These are phyloP conservation scores for Suillus subalutaceus DNA, from an alignment of 768 basidiomycete species.

Conservation along the genomic window DNA sequence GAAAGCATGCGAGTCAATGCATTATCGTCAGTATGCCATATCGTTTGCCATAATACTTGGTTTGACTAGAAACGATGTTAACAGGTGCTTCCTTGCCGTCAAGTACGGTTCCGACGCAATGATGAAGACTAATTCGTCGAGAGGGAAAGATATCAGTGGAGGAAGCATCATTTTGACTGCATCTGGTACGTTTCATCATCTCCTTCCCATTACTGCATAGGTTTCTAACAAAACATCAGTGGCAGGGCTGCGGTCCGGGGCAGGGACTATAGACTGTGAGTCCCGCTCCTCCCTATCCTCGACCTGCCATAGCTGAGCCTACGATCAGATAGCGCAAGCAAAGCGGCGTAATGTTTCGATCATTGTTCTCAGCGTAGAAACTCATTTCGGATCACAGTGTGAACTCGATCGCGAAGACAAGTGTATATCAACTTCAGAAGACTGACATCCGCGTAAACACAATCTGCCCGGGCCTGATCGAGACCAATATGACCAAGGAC, in stretches of 20 bases:
- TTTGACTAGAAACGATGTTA: slow-evolving; percentile 9
- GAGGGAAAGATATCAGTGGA: slow-evolving; percentile 67
- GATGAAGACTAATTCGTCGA: slow-evolving; percentile 62
- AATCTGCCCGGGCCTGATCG: slow-evolving; percentile 90
- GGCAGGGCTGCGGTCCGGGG: slow-evolving; percentile 83
- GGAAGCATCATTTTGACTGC: slow-evolving; percentile 91
- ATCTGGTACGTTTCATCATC: slow-evolving; percentile 53
- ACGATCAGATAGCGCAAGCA: slow-evolving; percentile 81
- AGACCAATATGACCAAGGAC: slow-evolving; percentile 87
- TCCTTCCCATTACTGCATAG: neutral
- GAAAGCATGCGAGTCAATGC: slow-evolving; percentile 78
- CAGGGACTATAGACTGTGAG: slow-evolving; percentile 82
- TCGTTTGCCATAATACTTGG: slow-evolving; percentile 11
- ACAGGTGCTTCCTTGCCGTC: slow-evolving; percentile 85
- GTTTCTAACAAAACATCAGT: slow-evolving; percentile 44
- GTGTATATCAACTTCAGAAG: slow-evolving; percentile 76
- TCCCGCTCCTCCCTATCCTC: neutral
- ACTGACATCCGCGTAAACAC: slow-evolving; percentile 88
- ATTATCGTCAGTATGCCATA: slow-evolving; percentile 47
- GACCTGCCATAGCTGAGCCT: slow-evolving; percentile 19
- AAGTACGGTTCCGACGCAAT: slow-evolving; percentile 87
- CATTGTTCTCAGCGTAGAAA: slow-evolving; percentile 4
- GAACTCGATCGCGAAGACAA: slow-evolving; percentile 84
- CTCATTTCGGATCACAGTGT: slow-evolving; percentile 53
- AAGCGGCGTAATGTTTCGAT: slow-evolving; percentile 69